Conservation (phyloP, 169 alveolate species). For the Cystoisospora suis region DNA sequence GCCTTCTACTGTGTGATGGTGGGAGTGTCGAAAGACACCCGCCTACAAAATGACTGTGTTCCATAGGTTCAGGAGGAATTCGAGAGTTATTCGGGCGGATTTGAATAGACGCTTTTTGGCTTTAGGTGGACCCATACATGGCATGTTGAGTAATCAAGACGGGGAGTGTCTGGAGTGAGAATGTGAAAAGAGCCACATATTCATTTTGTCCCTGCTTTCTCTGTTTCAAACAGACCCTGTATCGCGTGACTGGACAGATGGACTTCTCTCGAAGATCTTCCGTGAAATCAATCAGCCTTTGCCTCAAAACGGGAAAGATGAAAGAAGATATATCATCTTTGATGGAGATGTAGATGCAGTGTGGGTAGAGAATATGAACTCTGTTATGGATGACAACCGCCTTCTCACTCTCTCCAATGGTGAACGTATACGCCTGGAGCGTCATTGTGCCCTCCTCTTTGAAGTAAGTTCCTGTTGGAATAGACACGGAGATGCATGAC, state of each 20-base stretch:
- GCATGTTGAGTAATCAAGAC: too few species aligned
- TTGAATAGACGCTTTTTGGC: too few species aligned
- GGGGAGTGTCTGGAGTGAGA: too few species aligned
- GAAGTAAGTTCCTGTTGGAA: constrained; percentile 77
- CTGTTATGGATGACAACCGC: constrained; percentile 97
- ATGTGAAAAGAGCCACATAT: too few species aligned
- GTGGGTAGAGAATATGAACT: constrained; percentile 97
- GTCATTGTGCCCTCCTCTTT: constrained; percentile 92
- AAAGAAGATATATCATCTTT: constrained; percentile 89
- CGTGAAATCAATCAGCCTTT: constrained; percentile 92
- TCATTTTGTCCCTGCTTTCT: too few species aligned
- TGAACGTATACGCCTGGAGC: constrained; percentile 94
- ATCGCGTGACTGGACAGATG: constrained; percentile 97
- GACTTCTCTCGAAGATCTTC: constrained; percentile 94
- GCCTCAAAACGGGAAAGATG: constrained; percentile 84
- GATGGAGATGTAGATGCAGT: constrained; percentile 99
- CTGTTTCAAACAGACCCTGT: constrained; percentile 86
- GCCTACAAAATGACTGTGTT: too few species aligned
- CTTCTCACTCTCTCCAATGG: constrained; percentile 93
- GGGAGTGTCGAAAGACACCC: too few species aligned
- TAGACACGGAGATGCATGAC: too few species aligned
- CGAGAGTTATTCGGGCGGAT: too few species aligned
- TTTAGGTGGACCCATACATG: too few species aligned
- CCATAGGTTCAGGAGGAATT: too few species aligned
- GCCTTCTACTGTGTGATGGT: too few species aligned